Base-by-base conservation (phyloP, 2,329 filamentous ascomycete species). In the Orbilia javanica region DNA sequence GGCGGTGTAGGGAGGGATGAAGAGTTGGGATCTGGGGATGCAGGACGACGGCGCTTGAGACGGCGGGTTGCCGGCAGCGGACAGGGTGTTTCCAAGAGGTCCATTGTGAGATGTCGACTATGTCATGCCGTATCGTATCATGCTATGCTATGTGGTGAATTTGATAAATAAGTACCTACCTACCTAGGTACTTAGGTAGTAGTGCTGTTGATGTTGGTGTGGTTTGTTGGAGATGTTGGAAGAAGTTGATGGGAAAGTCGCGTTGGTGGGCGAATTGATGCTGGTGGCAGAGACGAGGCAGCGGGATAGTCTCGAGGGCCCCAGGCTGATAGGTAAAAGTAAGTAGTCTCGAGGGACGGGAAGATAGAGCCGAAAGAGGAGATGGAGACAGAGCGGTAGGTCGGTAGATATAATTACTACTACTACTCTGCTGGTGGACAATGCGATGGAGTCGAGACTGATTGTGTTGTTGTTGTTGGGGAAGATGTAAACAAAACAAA, bases 11-110 rank as follows among this genome's bases (percentile, higher is more conserved):
- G 52, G 50, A 68, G 55, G 25, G 62, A 44, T 20, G 57, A 42
- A 67, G 50, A 39, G 4, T 67, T 34, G 11, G 55, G 64, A 2
- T 62, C 52, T 3, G 66, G 73, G 13, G 74, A 78, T 11, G 63
- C n/a, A 15, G 74, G 67, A 39, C 67, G 74, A 27, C 50, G 62
- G 22, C 74, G 67, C 11, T 78, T 78, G 18, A 68, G 63, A 20
- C 74, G 67, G 36, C 53, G 50, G 34, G 36, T 34, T 18, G 67
- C 42, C n/a, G 73, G 73, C 4, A 15, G 42, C 22, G 52, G 52
- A 44, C 73, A 77, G 10, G 73, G 73, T n/a, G 73, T 77, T 34
- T 77, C 73, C 34, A 22, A 10, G 60, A 77, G n/a, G 50, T 72
- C 67, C 74, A 78, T 78, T 6, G 25, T 60, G 36, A n/a, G n/a